Evolutionary conservation across 306 rosid species (phyloP).

Genomic region (Corylus heterophylla): DNA sequence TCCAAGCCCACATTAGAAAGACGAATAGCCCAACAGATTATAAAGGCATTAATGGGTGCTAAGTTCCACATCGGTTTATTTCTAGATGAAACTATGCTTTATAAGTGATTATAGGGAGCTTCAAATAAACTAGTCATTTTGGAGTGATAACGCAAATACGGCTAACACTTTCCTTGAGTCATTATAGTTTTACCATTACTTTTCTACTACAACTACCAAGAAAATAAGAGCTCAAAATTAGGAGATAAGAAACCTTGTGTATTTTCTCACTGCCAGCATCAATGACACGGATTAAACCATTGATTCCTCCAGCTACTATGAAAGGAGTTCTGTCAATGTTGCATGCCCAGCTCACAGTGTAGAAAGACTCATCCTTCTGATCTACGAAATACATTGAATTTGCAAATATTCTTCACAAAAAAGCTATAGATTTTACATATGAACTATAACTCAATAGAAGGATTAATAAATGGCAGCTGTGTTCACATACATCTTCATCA

Average conservation of each 20-base stretch:
- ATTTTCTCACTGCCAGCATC: constrained; percentile 85
- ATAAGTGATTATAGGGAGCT: no score
- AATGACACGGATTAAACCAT: constrained; percentile 75
- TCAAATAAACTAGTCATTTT: no score
- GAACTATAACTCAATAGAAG: not conserved
- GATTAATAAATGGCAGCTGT: constrained; percentile 1
- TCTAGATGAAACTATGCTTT: no score
- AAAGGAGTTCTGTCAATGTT: constrained; percentile 60
- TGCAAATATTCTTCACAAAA: constrained; percentile 22
- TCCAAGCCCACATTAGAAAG: no score
- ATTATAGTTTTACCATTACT: not conserved
- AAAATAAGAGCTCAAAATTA: not conserved
- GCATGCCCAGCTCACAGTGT: constrained; percentile 91
- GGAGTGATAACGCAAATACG: no score
- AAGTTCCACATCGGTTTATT: no score
- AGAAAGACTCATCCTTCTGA: constrained; percentile 98
- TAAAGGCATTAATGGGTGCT: no score
- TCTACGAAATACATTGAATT: constrained; percentile 49
- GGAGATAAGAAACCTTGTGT: constrained; percentile 58
- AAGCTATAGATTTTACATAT: not conserved
- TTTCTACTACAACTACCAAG: not conserved
- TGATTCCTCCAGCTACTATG: constrained; percentile 89
- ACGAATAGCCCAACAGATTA: no score
- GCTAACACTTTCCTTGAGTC: no score
- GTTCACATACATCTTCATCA: constrained; percentile 83